Conservation (phyloP, 768 basidiomycete species). For the Mycena epipterygia region DNA sequence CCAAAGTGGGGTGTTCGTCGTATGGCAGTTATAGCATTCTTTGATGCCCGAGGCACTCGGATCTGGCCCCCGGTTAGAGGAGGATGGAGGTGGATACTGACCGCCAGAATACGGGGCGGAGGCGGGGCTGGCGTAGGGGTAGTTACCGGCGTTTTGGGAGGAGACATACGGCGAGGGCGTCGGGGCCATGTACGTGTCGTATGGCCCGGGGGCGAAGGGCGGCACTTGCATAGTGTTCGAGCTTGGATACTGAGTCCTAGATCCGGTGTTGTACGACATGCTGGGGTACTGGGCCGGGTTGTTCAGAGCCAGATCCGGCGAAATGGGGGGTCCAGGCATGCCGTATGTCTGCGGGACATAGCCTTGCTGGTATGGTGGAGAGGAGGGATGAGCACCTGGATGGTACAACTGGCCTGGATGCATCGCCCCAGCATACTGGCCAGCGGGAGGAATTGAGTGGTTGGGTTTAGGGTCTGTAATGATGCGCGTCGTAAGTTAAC, state of each 20-base stretch:
- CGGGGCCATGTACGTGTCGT: background rate
- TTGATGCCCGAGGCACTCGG: background rate
- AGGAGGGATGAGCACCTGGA: background rate
- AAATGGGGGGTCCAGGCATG: slow-evolving; percentile 3
- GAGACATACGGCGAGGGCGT: background rate
- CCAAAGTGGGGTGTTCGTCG: slow-evolving; percentile 2
- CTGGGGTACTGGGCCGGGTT: background rate
- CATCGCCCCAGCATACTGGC: background rate
- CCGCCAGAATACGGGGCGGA: background rate
- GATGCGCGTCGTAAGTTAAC: background rate
- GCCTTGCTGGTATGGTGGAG: background rate
- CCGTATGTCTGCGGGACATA: background rate
- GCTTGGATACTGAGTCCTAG: no score
- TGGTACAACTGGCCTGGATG: background rate
- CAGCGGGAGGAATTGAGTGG: background rate
- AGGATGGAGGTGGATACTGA: background rate
- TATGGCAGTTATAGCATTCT: background rate
- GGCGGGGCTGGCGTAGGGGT: background rate
- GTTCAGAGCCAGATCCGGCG: background rate
- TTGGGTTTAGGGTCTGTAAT: background rate
- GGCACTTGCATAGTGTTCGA: no score
- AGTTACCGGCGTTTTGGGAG: background rate
- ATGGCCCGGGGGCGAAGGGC: background rate
- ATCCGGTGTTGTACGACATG: background rate
- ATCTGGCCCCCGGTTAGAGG: no score